Evolutionary conservation across 169 alveolate genomes (phyloP).

Genomic region (Eimeria tenella): DNA sequence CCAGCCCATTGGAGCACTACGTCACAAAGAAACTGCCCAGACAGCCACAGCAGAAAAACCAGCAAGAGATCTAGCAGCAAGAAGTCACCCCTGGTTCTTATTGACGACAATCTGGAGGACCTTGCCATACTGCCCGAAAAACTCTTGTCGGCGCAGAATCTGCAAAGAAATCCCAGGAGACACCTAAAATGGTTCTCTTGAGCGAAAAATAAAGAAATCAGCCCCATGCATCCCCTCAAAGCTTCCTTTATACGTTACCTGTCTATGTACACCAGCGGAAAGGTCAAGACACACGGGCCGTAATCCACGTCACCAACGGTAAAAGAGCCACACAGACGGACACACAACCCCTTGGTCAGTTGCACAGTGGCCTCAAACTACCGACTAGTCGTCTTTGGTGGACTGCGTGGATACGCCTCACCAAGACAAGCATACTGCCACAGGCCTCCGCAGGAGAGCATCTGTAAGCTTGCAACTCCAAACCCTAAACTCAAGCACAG

Average conservation of each 20-base stretch:
- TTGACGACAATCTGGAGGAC: constrained; percentile 90
- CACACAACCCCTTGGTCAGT: no score
- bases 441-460: background rate
- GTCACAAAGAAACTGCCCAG: background rate
- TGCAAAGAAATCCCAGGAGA: background rate
- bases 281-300: no score
- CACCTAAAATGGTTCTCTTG: background rate
- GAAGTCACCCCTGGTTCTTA: constrained; percentile 85
- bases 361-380: no score
- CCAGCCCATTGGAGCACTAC: background rate
- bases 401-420: no score
- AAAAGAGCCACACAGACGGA: no score
- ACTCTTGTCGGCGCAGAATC: constrained; percentile 87
- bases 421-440: no score
- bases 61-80: background rate
- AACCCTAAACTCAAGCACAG: background rate
- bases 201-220: background rate
- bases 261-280: no score
- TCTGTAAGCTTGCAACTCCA: background rate
- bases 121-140: constrained; percentile 93
- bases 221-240: no score
- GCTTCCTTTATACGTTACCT: no score
- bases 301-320: no score
- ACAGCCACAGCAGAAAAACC: constrained; percentile 14
- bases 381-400: no score